Base-by-base conservation (phyloP, 139 green algal species). In the Picochlorum sp. region DNA sequence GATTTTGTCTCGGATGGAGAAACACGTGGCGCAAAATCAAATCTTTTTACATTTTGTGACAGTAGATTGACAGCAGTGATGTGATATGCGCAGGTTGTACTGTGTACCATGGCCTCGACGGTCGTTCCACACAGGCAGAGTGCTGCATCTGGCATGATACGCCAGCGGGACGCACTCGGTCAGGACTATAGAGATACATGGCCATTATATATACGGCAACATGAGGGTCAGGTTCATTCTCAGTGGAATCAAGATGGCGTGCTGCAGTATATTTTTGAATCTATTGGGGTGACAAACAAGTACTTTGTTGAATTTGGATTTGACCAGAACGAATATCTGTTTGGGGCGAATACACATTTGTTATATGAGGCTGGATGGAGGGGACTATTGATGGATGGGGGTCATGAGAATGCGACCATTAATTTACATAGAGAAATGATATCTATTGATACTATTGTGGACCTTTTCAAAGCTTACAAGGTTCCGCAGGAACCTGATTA, bases 261-360 rank as follows among this genome's bases (percentile, higher is more conserved):
- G n/a, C 16, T 54, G n/a, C 18, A 54, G 47, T 54, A 54, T 54
- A 54, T 54, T 26, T 54, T 54, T 20, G 47, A 21, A 26, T 21
- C 16, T 0, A 54, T 54, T 21, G 47, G 47, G 47, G 47, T 54
- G n/a, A 62, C 56, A 44, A 62, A 62, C n/a, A 44, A 45, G n/a
- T 62, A 54, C n/a, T 62, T 62, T 62, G 56, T 45, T n/a, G 56
- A 62, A 28, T 62, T 62, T 45, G 56, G 56, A 13, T 62, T 62
- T 62, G 56, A 62, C 0, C 30, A 6, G 15, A 54, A 21, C 47
- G 16, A 26, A 1, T 54, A 54, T 21, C 6, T 21, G 47, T 21
- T 62, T n/a, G 31, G 30, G 56, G 18, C n/a, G 15, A 62, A 62
- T 45, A 62, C 56, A 21, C 18, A 28, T n/a, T 20, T 54, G 30